Conservation (phyloP, 805 yeast genomes). For the Starmerella ratchasimensis region DNA sequence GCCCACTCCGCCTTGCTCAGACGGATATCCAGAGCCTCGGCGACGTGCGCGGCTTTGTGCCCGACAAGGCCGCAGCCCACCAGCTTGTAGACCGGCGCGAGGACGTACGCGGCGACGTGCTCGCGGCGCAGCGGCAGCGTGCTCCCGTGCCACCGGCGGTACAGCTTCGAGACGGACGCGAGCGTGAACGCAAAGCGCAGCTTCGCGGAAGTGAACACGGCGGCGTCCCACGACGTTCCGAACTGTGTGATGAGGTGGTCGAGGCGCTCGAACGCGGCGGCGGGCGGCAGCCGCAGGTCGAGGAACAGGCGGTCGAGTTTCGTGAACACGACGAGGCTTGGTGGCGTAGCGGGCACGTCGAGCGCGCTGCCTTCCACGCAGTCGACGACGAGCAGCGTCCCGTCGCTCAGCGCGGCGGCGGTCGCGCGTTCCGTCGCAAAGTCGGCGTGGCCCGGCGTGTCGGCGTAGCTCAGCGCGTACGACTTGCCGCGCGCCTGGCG, state of each 20-base stretch:
- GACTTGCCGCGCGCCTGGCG: constrained; percentile 44
- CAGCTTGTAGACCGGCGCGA: constrained; percentile 72
- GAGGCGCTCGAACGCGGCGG: constrained; percentile 59
- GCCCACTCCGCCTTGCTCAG: constrained; percentile 3
- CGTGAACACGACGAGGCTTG: constrained; percentile 43
- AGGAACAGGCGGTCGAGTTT: constrained; percentile 76
- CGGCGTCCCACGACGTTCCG: constrained; percentile 38
- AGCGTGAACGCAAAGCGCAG: constrained; percentile 54
- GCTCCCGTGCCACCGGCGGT: constrained; percentile 28
- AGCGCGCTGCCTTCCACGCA: constrained; percentile 73
- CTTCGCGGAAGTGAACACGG: constrained; percentile 59
- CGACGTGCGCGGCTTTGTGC: constrained; percentile 30
- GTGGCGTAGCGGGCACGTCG: constrained; percentile 28
- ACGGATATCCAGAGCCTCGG: constrained; percentile 34
- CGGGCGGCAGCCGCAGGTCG: constrained; percentile 63
- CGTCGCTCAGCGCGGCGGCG: constrained; percentile 48
- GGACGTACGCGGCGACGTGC: constrained; percentile 42
- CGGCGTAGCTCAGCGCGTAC: constrained; percentile 48
- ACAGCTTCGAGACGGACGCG: constrained; percentile 47
- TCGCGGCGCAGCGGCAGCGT: constrained; percentile 70
- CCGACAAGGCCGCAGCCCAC: constrained; percentile 46
- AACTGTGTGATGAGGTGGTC: constrained; percentile 42
- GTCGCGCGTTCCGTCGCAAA: constrained; percentile 63
- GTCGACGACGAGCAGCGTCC: constrained; percentile 61
- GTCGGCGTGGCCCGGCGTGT: constrained; percentile 85